Conservation (phyloP, 257 asterid genomes). For the Solanum virginianum region DNA sequence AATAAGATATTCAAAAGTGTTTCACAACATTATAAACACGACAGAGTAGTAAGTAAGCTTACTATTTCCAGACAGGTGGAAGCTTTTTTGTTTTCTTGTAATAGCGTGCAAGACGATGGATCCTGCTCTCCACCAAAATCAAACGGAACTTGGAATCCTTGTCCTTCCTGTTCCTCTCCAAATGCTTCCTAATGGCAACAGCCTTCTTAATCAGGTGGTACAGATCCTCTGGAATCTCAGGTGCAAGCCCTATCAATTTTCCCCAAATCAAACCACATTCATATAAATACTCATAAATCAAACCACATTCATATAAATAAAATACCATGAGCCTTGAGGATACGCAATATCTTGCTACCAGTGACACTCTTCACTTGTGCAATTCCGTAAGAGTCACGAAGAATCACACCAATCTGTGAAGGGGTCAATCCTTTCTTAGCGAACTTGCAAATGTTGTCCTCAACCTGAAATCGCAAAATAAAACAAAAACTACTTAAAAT, state of each 20-base stretch:
- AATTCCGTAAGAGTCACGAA: slow-evolving; percentile 81
- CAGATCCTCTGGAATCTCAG: slow-evolving; percentile 72
- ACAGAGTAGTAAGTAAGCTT: not conserved
- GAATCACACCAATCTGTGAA: slow-evolving; percentile 77
- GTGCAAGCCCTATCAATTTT: slow-evolving; percentile 50
- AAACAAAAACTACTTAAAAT: not conserved
- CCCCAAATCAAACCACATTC: not conserved
- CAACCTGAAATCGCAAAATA: slow-evolving; percentile 28
- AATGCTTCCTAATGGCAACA: slow-evolving; percentile 76
- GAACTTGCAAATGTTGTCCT: slow-evolving; percentile 63
- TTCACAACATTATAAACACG: not conserved
- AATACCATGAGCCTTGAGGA: slow-evolving; percentile 82
- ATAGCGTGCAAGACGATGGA: slow-evolving; percentile 91
- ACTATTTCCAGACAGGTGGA: slow-evolving; percentile 89
- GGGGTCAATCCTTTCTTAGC: slow-evolving; percentile 77
- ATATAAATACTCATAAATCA: not conserved
- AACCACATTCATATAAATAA: not conserved
- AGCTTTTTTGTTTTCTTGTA: slow-evolving; percentile 95
- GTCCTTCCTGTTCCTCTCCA: slow-evolving; percentile 89
- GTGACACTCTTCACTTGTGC: slow-evolving; percentile 84
- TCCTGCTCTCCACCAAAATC: slow-evolving; percentile 90
- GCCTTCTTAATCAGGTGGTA: slow-evolving; percentile 84
- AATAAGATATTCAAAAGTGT: not conserved
- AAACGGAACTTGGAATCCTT: slow-evolving; percentile 77
- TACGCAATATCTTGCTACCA: slow-evolving; percentile 82